phyloP scores from a whole-genome alignment of 2,329 filamentous ascomycete genomes.

The Penicillium griseofulvum region DNA sequence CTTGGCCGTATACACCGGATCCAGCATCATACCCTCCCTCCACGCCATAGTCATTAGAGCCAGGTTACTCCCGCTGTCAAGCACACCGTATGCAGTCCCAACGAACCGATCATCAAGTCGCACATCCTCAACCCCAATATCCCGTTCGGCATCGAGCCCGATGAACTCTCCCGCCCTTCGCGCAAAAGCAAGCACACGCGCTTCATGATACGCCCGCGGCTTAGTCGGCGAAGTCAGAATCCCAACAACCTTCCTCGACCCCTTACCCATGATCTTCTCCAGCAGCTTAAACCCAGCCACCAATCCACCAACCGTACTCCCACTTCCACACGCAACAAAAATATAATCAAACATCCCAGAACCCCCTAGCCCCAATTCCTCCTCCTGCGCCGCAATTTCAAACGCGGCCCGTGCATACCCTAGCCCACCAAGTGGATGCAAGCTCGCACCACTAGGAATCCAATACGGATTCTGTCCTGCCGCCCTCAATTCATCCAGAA shows the following conservation, averaged over 20 bases:
- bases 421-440: constrained; percentile 34
- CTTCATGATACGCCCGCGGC: constrained; percentile 29
- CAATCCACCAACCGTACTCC: constrained; percentile 36
- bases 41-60: constrained; percentile 26
- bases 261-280: constrained; percentile 19
- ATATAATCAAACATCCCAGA: constrained; percentile 32
- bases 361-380: constrained; percentile 13
- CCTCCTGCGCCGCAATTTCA: constrained; percentile 32
- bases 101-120: constrained; percentile 33
- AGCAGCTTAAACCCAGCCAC: constrained; percentile 36
- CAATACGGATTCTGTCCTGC: constrained; percentile 29
- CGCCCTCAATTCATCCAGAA: constrained; percentile 25
- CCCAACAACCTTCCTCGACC: constrained; percentile 29
- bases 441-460: constrained; percentile 37
- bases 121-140: constrained; percentile 32
- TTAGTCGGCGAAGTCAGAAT: constrained; percentile 35
- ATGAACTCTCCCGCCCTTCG: constrained; percentile 26
- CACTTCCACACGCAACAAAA: constrained; percentile 39
- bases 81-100: constrained; percentile 32
- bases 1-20: constrained; percentile 40
- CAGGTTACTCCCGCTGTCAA: constrained; percentile 27
- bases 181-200: constrained; percentile 31
- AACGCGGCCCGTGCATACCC: constrained; percentile 35
- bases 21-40: constrained; percentile 30
- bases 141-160: constrained; percentile 26